Evolutionary conservation across 140 eudicot genomes (phyloP).

Genomic region (Stevia rebaudiana): DNA sequence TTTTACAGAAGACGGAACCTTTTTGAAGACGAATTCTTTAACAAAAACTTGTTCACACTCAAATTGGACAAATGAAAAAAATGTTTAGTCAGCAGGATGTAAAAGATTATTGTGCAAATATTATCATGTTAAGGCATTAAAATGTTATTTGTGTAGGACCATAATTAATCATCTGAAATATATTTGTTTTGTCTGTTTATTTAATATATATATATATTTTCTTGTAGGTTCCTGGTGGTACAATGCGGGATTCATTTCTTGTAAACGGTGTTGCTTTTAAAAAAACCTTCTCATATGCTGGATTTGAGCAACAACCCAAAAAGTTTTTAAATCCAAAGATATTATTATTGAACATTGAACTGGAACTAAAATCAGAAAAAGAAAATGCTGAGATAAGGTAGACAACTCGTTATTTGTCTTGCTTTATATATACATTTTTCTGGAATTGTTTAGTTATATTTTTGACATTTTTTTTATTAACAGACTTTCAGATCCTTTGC

Average conservation of each 20-base stretch:
- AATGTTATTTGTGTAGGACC: not conserved
- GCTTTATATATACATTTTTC: not conserved
- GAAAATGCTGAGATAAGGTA: conserved; percentile 99
- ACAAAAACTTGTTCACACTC: not conserved
- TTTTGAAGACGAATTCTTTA: not conserved
- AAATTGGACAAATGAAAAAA: not conserved
- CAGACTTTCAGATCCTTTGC: conserved; percentile 90
- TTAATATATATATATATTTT: conserved; percentile 7
- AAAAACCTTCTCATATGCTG: conserved; percentile 98
- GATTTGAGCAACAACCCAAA: conserved; percentile 98
- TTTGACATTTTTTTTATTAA: conserved; percentile 2
- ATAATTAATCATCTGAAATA: not conserved
- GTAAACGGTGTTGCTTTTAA: conserved; percentile 96
- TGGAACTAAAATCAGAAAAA: conserved; percentile 95
- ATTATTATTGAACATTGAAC: conserved; percentile 76
- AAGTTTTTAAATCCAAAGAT: conserved; percentile 82
- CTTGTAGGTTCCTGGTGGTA: conserved; percentile 94
- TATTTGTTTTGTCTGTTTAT: not conserved
- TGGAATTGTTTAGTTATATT: not conserved
- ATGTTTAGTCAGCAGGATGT: not conserved
- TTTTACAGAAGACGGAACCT: not conserved
- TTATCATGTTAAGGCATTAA: not conserved
- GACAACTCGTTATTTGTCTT: not conserved
- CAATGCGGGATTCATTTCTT: conserved; percentile 91
- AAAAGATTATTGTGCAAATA: not conserved